Percentiles rank a stretch among this genome's conserved stretches.
phyloP scores from a whole-genome alignment of 306 rosid genomes.

The Morella rubra region DNA sequence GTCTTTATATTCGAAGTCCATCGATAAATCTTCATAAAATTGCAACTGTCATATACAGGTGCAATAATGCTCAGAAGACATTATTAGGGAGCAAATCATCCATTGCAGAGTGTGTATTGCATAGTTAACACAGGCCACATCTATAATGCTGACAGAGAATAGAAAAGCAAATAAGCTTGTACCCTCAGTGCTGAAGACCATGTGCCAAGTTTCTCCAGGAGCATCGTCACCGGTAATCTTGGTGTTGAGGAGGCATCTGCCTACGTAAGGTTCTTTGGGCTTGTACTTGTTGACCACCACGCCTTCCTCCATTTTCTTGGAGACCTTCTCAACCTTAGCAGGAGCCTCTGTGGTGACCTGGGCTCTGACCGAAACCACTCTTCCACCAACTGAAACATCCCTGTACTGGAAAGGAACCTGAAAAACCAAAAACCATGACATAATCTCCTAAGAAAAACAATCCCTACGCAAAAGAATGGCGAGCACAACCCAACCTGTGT shows the following conservation, averaged over 20 bases:
- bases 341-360: slow-evolving; percentile 89
- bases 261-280: slow-evolving; percentile 79
- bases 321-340: slow-evolving; percentile 69
- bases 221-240: slow-evolving; percentile 99
- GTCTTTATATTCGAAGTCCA: background rate
- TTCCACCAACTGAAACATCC: slow-evolving; percentile 52
- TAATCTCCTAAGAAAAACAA: background rate
- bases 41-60: background rate
- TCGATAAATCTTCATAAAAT: background rate
- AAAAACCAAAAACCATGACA: slow-evolving; percentile 22
- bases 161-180: slow-evolving; percentile 4
- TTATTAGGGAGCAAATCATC: background rate
- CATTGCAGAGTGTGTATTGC: background rate
- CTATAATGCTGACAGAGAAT: background rate
- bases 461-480: background rate
- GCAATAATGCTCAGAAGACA: background rate
- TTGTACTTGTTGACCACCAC: slow-evolving; percentile 77
- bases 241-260: slow-evolving; percentile 82
- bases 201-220: slow-evolving; percentile 99
- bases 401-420: slow-evolving; percentile 57
- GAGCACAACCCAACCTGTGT: background rate
- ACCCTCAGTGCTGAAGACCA: slow-evolving; percentile 99
- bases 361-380: slow-evolving; percentile 62
- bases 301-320: slow-evolving; percentile 91
- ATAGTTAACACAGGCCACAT: background rate